Evolutionary conservation across 768 basidiomycete species (phyloP), one percentile per base, ranked within the genome.

Genomic region (Leccinum rimulosum): DNA sequence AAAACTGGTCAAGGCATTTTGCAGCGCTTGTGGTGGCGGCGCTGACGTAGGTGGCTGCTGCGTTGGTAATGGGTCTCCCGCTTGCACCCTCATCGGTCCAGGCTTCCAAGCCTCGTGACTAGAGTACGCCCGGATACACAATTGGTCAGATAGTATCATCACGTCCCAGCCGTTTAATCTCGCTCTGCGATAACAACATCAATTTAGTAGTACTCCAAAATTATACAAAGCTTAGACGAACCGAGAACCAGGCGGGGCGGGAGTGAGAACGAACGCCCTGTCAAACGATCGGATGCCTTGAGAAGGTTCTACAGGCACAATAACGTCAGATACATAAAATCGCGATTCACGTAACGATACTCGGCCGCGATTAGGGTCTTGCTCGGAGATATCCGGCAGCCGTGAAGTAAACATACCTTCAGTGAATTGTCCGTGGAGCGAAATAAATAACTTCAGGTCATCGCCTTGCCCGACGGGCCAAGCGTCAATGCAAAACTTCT

Each of bases 241-340:
- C 95, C 86, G 78, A 65, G 95, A 95, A 28, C 87, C 90, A 54
- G 88, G 85, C 27, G 85, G 75, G 3, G 95, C 88, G 40, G 90
- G 89, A 5, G 87, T 85, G 27, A 99, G 78, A 56, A 98, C 82
- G 69, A 98, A 95, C 0, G 92, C 87, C 58, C 97, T 83, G 70
- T 97, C 94, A 74, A 99, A 99, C 22, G 95, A 96, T 50, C 96
- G 84, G 25, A 93, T 76, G 11, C 94, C 95, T 55, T 84, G 84
- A 9, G 85, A 79, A 28, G 88, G 87, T 64, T 83, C 88, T 91
- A 59, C 51, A 61, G 59, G 59, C 36, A 63, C 30, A 38, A 45
- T 19, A 59, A 45, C 36, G 61, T 74, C 35, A 72, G 68, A 35
- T 54, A 61, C 36, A 61, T 64, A 55, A 64, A 56, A 61, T 66